phyloP scores from a whole-genome alignment of 2,329 filamentous ascomycete species.

The Trichoderma atrobrunneum region DNA sequence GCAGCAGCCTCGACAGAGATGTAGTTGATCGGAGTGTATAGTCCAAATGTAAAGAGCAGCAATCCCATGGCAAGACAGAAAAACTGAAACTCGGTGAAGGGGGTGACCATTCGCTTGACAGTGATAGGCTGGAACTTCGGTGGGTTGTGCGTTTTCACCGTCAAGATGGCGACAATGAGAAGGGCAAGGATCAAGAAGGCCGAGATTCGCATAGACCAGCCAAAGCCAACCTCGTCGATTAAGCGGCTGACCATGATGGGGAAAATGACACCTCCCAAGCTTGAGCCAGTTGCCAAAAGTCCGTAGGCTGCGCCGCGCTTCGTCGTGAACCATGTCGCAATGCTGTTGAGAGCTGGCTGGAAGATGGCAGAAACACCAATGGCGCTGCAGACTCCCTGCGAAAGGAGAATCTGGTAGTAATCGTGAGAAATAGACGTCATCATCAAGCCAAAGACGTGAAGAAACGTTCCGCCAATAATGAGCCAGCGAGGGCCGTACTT shows the following conservation, averaged over 20 bases:
- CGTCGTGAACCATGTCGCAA: slow-evolving; percentile 36
- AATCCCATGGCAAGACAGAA: slow-evolving; percentile 28
- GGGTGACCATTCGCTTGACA: slow-evolving; percentile 31
- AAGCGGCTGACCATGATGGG: slow-evolving; percentile 40
- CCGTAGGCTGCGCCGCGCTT: slow-evolving; percentile 37
- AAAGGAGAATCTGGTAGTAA: slow-evolving; percentile 42
- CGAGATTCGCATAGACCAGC: slow-evolving; percentile 39
- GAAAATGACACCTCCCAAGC: slow-evolving; percentile 40
- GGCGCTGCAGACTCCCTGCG: slow-evolving; percentile 38
- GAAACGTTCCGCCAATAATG: slow-evolving; percentile 48
- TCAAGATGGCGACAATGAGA: slow-evolving; percentile 34
- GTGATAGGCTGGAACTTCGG: slow-evolving; percentile 30
- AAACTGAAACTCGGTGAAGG: slow-evolving; percentile 31
- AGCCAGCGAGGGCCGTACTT: slow-evolving; percentile 59
- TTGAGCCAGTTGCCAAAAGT: slow-evolving; percentile 35
- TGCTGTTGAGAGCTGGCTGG: slow-evolving; percentile 32
- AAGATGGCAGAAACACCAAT: slow-evolving; percentile 37
- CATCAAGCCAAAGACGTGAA: slow-evolving; percentile 62
- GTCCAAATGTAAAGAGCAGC: slow-evolving; percentile 33
- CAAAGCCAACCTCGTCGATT: slow-evolving; percentile 36
- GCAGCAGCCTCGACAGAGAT: slow-evolving; percentile 25
- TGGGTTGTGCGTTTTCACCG: slow-evolving; percentile 31
- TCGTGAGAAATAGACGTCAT: slow-evolving; percentile 52
- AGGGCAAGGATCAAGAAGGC: slow-evolving; percentile 38
- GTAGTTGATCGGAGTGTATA: slow-evolving; percentile 35